Evolutionary conservation across 495 filamentous ascomycete genomes (phyloP).

Genomic region (Chaetomidium leptoderma): DNA sequence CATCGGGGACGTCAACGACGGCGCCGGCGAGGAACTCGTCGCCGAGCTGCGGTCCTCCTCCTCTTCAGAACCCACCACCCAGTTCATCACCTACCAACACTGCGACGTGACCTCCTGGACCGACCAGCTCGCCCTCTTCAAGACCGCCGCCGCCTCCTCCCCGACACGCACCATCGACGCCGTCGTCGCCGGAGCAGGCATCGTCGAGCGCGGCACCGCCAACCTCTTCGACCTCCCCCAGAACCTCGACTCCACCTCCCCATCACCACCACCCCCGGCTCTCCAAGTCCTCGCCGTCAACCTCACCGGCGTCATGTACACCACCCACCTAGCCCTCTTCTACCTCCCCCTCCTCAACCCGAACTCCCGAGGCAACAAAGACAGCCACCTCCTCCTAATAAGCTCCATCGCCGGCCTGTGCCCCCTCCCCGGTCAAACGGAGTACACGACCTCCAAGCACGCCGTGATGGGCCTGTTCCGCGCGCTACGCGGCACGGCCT

Average conservation of each 20-base stretch:
- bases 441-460: conserved; percentile 61
- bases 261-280: conserved; percentile 45
- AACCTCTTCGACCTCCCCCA: conserved; percentile 35
- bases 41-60: conserved; percentile 35
- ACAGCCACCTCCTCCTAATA: conserved; percentile 53
- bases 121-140: conserved; percentile 59
- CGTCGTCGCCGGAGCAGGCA: conserved; percentile 66
- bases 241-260: conserved; percentile 30
- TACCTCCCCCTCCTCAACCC: conserved; percentile 36
- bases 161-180: conserved; percentile 55
- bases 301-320: conserved; percentile 60
- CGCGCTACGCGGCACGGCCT: conserved; percentile 46
- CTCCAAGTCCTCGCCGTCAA: conserved; percentile 58
- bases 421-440: conserved; percentile 44
- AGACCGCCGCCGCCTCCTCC: conserved; percentile 45
- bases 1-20: conserved; percentile 45
- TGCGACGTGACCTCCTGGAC: conserved; percentile 54
- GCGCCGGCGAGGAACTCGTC: conserved; percentile 35
- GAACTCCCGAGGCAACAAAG: conserved; percentile 14
- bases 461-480: conserved; percentile 61
- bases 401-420: conserved; percentile 52
- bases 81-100: conserved; percentile 43
- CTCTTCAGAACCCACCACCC: conserved; percentile 33
- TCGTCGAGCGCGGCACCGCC: conserved; percentile 41
- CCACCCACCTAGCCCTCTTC: conserved; percentile 58